phyloP scores from a whole-genome alignment of 2,329 filamentous ascomycete genomes.

The Neoarthrinium moseri region DNA sequence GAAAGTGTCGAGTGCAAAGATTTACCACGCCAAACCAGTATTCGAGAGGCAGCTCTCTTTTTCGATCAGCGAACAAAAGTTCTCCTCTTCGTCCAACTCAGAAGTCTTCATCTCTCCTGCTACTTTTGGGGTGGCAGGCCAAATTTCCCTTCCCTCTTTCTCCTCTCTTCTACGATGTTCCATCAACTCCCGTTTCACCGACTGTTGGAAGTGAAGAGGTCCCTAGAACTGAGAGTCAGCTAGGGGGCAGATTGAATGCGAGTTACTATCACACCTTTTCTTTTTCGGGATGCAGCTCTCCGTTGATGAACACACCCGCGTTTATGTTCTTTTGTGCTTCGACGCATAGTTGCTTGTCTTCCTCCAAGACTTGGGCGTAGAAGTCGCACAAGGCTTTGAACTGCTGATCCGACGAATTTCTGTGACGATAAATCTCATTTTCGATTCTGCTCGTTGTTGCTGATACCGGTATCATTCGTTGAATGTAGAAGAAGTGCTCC shows the following conservation, averaged over 20 bases:
- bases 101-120: conserved; percentile 15
- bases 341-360: conserved; percentile 51
- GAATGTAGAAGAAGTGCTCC: conserved; percentile 49
- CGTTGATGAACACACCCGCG: conserved; percentile 48
- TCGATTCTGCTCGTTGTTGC: conserved; percentile 41
- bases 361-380: conserved; percentile 49
- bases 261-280: conserved; percentile 32
- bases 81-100: conserved; percentile 25
- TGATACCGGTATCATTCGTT: conserved; percentile 46
- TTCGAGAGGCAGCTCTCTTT: not conserved
- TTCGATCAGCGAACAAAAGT: conserved; percentile 25
- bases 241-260: not conserved
- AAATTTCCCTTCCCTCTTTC: conserved; percentile 22
- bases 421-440: conserved; percentile 51
- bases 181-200: conserved; percentile 23
- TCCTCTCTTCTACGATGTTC: conserved; percentile 24
- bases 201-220: conserved; percentile 21
- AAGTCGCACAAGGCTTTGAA: conserved; percentile 45
- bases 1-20: too few relatives aligned
- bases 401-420: conserved; percentile 42
- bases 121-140: conserved; percentile 27
- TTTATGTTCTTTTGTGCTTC: conserved; percentile 49
- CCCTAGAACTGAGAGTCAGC: not conserved
- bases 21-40: conserved; percentile 13
- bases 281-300: conserved; percentile 49